A percentile compares a stretch with the other conserved stretches of the same genome.
These are phyloP conservation scores for Bjerkandera adusta DNA, from an alignment of 1,284 basidiomycete genomes.

Conservation along the genomic window DNA sequence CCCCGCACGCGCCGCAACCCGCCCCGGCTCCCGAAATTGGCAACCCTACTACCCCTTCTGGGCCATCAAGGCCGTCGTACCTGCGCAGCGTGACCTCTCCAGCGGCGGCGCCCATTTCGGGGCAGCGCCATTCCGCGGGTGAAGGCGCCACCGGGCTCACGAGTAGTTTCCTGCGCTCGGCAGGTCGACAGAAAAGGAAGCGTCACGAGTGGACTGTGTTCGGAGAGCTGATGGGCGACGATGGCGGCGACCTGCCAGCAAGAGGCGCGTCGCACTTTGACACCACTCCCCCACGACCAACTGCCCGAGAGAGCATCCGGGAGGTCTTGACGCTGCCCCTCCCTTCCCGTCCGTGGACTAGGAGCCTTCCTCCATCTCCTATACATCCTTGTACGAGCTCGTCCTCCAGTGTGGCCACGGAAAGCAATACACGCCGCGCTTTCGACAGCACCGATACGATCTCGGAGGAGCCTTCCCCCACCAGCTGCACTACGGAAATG, in stretches of 20 bases:
- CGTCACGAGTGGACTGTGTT: slow-evolving; percentile 65
- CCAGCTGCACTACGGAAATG: not conserved
- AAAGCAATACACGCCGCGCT: not conserved
- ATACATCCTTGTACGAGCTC: slow-evolving; percentile 1
- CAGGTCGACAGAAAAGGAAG: not conserved
- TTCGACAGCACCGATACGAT: slow-evolving; percentile 1
- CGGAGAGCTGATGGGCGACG: slow-evolving; percentile 63
- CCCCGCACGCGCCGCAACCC: not conserved
- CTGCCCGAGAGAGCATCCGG: slow-evolving; percentile 1
- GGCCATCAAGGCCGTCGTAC: not conserved
- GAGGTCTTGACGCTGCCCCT: not conserved
- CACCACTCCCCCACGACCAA: slow-evolving; percentile 7
- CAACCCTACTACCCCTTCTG: not conserved
- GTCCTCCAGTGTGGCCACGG: not conserved
- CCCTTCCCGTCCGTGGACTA: not conserved
- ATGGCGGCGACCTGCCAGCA: no score
- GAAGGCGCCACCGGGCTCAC: not conserved
- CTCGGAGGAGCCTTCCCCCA: not conserved
- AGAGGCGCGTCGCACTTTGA: slow-evolving; percentile 4
- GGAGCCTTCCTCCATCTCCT: not conserved
- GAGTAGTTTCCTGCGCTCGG: slow-evolving; percentile 1
- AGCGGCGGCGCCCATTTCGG: not conserved
- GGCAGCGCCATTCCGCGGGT: not conserved
- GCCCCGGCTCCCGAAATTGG: not conserved
- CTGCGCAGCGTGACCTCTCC: slow-evolving; percentile 5